Percentiles rank a stretch among this genome's conserved stretches.
Conservation (phyloP, 805 yeast species). For the Maudiozyma turicensis region DNA sequence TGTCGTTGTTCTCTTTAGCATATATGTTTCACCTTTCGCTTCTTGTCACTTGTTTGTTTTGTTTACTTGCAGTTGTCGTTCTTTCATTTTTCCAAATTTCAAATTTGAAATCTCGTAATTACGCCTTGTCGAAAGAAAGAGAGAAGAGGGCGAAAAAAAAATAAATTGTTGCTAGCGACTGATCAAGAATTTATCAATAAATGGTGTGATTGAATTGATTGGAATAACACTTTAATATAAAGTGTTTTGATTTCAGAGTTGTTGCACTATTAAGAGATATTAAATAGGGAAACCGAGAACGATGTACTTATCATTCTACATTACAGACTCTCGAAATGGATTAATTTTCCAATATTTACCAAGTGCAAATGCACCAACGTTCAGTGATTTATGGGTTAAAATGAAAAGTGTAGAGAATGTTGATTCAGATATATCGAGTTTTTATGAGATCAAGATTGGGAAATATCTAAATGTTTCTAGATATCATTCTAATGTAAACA, state of each 20-base stretch:
- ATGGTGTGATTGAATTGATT: no score
- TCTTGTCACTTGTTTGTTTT: no score
- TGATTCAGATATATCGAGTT: neutral
- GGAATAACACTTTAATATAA: no score
- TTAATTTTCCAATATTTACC: constrained; percentile 23
- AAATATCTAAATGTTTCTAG: constrained; percentile 18
- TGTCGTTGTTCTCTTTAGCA: no score
- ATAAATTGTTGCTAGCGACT: no score
- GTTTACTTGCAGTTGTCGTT: no score
- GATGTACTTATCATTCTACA: constrained; percentile 25
- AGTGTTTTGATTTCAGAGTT: neutral
- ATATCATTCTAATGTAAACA: constrained; percentile 15
- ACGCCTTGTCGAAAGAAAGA: no score
- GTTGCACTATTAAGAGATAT: neutral
- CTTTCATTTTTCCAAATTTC: no score
- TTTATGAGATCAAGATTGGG: constrained; percentile 5
- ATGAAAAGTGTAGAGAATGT: constrained; percentile 8
- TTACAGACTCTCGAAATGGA: constrained; percentile 18
- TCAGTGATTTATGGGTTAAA: constrained; percentile 16
- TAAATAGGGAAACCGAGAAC: neutral
- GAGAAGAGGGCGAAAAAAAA: no score
- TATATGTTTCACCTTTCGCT: no score
- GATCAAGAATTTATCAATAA: no score
- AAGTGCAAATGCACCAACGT: constrained; percentile 22
- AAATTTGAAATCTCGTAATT: no score